Conservation (phyloP, 208 protist species). For the Leishmania lainsoni region DNA sequence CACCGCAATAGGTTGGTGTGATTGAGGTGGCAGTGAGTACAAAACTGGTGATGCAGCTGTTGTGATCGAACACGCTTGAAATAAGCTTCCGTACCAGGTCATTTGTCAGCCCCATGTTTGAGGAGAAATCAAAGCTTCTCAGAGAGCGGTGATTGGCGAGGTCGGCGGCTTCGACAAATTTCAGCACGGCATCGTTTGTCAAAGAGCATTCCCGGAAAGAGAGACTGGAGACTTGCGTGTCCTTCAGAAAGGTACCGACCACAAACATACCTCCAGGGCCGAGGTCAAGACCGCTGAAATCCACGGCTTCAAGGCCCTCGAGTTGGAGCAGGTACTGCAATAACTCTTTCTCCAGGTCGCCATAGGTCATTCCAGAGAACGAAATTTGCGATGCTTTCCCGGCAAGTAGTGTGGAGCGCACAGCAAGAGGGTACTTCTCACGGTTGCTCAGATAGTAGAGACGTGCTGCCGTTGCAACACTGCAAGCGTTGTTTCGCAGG, state of each 20-base stretch:
- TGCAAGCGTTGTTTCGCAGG: constrained; percentile 58
- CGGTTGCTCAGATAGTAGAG: constrained; percentile 59
- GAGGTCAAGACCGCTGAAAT: constrained; percentile 57
- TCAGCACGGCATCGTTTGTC: constrained; percentile 46
- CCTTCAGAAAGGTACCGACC: constrained; percentile 54
- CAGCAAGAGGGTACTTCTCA: constrained; percentile 26
- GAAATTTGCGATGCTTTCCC: constrained; percentile 46
- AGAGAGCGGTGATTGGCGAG: constrained; percentile 52
- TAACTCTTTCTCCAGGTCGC: constrained; percentile 64
- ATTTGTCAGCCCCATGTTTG: constrained; percentile 65
- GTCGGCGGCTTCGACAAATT: constrained; percentile 53
- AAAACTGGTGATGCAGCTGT: constrained; percentile 54
- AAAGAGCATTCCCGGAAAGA: constrained; percentile 55
- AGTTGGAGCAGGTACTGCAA: constrained; percentile 56
- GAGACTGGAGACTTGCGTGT: constrained; percentile 45
- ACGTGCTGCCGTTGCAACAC: constrained; percentile 36
- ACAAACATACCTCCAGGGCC: constrained; percentile 45
- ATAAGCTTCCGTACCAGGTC: constrained; percentile 45
- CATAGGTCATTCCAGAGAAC: constrained; percentile 49
- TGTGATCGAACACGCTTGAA: constrained; percentile 61
- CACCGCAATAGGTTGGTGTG: constrained; percentile 33
- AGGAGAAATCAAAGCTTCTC: constrained; percentile 53
- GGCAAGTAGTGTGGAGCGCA: constrained; percentile 50
- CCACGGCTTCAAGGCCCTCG: constrained; percentile 41
- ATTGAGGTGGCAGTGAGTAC: constrained; percentile 65